Percentiles rank a stretch among this genome's conserved stretches.
Evolutionary conservation across 1,284 basidiomycete genomes (phyloP).

Genomic region (Hymenochaete sp.): DNA sequence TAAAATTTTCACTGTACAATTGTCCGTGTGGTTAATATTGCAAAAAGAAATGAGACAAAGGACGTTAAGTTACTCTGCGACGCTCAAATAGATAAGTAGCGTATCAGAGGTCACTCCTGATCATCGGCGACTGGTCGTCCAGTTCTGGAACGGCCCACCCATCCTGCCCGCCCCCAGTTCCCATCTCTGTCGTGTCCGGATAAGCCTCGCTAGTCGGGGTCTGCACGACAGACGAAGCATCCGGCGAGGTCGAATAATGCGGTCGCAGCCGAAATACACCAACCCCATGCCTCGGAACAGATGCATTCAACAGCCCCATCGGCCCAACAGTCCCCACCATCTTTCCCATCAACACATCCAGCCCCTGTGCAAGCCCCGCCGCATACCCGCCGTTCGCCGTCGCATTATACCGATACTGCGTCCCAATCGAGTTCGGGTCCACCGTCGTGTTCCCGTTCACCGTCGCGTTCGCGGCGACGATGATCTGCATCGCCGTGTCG

Average conservation of each 20-base stretch:
- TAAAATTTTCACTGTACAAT: too few species aligned
- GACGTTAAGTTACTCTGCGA: too few species aligned
- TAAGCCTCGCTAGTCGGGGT: too few species aligned
- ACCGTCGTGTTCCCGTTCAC: slow-evolving; percentile 3
- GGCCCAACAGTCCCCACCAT: slow-evolving; percentile 13
- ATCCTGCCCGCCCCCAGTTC: too few species aligned
- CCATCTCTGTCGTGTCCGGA: too few species aligned
- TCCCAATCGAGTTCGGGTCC: slow-evolving; percentile 9
- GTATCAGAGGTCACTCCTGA: too few species aligned
- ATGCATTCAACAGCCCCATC: slow-evolving; percentile 8
- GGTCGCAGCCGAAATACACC: slow-evolving; percentile 12
- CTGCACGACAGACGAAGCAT: too few species aligned
- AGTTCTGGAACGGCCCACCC: too few species aligned
- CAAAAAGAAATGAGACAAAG: too few species aligned
- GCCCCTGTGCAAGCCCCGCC: slow-evolving; percentile 10
- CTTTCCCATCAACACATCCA: slow-evolving; percentile 13
- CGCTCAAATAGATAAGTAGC: too few species aligned
- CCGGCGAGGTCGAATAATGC: slow-evolving; percentile 4
- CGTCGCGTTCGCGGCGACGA: slow-evolving; percentile 14
- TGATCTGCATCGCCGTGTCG: slow-evolving; percentile 15
- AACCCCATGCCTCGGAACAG: slow-evolving; percentile 12
- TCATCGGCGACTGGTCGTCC: too few species aligned
- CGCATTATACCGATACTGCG: slow-evolving; percentile 13
- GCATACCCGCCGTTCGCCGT: slow-evolving; percentile 16
- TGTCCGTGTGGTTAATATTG: too few species aligned